Evolutionary conservation across 805 yeast species (phyloP), one percentile per base, ranked within the genome.

Genomic region (Yarrowia hollandica): DNA sequence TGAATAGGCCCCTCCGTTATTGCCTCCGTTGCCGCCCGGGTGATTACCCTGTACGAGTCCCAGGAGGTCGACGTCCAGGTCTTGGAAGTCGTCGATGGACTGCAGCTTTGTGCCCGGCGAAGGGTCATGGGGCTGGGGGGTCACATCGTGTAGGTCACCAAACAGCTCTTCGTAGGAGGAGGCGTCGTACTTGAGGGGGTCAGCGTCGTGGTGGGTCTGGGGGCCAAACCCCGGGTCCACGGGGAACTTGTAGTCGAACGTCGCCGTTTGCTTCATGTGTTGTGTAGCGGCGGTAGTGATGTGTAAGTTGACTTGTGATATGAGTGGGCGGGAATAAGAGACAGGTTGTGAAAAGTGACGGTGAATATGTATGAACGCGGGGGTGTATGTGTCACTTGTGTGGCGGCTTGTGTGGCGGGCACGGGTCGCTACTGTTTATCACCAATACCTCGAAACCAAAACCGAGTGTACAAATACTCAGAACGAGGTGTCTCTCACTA

Each of bases 201-300:
- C 55, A 38, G 33, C 9, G 39, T 31, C 38, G 31, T 30, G 35
- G 33, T 12, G 39, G 22, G 8, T 5, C 48, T 41, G 34, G 22
- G 33, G 28, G 35, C 35, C 37, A 5, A 44, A 44, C 35, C 52
- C 52, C 12, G 39, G 28, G 38, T 48, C 55, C 55, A 48, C 22
- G 30, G 55, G 55, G 55, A 48, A 48, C 55, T 48, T 48, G 55
- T 31, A 48, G 55, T 48, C 55, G 55, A 48, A 48, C 38, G 55
- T 31, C 9, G 38, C 39, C 39, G 55, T 21, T 44, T 44, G 35
- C 18, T 44, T 44, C 35, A 30, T 30, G 35, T 8, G 31, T 8
- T 15, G 46, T 22, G 44, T 15, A n/a, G 2, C 25, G 8, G 23
- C n/a, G n/a, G n/a, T n/a, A n/a, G 18, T n/a, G 25, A 22, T 21